Conservation (phyloP, 805 yeast genomes). For the Zygosaccharomyces siamensis region DNA sequence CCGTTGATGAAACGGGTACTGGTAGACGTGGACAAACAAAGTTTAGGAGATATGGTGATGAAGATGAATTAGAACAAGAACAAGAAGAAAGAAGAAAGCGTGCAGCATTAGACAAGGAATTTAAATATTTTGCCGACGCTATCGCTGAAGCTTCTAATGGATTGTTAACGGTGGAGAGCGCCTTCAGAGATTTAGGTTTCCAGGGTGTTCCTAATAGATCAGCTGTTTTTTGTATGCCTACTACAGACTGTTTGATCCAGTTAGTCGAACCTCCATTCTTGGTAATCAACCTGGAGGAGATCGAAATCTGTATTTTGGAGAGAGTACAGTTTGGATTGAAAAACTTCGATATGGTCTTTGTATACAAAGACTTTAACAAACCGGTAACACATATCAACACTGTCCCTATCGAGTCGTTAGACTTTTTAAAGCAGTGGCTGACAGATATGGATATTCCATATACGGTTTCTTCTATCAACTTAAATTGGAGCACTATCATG, state of each 20-base stretch:
- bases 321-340: conserved; percentile 96
- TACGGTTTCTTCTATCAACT: conserved; percentile 91
- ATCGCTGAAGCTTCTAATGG: conserved; percentile 87
- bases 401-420: conserved; percentile 86
- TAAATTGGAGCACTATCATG: conserved; percentile 95
- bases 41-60: conserved; percentile 88
- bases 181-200: conserved; percentile 94
- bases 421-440: conserved; percentile 92
- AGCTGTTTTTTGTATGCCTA: conserved; percentile 91
- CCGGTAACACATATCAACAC: conserved; percentile 93
- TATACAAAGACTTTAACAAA: conserved; percentile 81
- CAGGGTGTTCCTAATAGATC: conserved; percentile 96
- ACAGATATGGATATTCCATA: conserved; percentile 96
- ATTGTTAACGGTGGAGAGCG: conserved; percentile 80
- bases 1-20: conserved; percentile 95
- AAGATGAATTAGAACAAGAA: conserved; percentile 96
- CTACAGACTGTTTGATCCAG: conserved; percentile 93
- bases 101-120: conserved; percentile 85
- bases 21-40: conserved; percentile 71
- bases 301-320: conserved; percentile 92
- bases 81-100: conserved; percentile 96
- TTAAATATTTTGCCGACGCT: conserved; percentile 80
- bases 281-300: conserved; percentile 85
- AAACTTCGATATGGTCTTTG: conserved; percentile 95
- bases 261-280: conserved; percentile 91